These are phyloP conservation scores for Paxillus involutus DNA, from an alignment of 768 basidiomycete genomes.

Conservation along the genomic window DNA sequence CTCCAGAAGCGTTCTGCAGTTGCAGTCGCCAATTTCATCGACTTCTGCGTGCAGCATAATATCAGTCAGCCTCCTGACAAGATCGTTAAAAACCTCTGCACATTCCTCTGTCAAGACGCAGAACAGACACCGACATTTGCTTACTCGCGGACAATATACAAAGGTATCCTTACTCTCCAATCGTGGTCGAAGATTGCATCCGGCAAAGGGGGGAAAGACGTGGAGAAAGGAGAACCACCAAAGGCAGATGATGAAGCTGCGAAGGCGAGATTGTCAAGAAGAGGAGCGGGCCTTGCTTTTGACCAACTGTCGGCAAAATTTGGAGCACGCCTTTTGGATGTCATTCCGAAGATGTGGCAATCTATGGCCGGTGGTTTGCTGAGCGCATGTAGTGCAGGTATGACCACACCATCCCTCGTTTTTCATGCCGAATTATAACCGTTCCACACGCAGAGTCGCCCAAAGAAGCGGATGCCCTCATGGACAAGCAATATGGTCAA, in stretches of 20 bases:
- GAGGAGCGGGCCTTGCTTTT: conserved; percentile 87
- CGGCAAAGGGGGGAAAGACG: conserved; percentile 37
- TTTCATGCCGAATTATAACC: background rate
- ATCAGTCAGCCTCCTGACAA: conserved; percentile 89
- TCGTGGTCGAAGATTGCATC: conserved; percentile 38
- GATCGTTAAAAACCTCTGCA: conserved; percentile 95
- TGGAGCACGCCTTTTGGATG: conserved; percentile 65
- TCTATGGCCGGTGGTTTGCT: conserved; percentile 82
- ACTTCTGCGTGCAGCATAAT: conserved; percentile 73
- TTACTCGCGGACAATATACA: conserved; percentile 52
- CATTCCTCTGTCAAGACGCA: conserved; percentile 91
- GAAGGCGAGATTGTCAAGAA: conserved; percentile 70
- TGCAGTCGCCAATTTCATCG: conserved; percentile 85
- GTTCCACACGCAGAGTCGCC: conserved; percentile 44
- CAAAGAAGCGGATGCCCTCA: conserved; percentile 57
- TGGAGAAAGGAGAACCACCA: conserved; percentile 41
- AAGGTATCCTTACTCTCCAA: conserved; percentile 80
- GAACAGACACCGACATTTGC: conserved; percentile 90
- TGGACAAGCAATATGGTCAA: conserved; percentile 78
- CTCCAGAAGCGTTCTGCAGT: conserved; percentile 86
- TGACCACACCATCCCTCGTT: conserved; percentile 14
- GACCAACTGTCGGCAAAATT: conserved; percentile 75
- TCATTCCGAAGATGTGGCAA: conserved; percentile 94
- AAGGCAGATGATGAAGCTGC: conserved; percentile 53
- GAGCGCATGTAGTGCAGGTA: conserved; percentile 67